Base-by-base conservation (phyloP, 192 early-diverging fungal species). In the Coemansia sp. region DNA sequence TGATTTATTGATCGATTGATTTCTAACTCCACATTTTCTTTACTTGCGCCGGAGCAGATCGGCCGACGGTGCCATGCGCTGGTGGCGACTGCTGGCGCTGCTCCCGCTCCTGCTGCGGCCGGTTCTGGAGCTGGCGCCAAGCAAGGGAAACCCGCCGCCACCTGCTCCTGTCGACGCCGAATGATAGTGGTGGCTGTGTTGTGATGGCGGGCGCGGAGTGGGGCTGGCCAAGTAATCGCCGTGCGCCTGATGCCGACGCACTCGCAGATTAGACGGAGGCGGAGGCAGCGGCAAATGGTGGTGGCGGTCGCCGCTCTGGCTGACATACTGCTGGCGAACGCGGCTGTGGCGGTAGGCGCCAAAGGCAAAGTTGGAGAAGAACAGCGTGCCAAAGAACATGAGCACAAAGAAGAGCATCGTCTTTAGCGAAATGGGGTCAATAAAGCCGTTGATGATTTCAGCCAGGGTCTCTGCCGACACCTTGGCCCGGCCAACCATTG, bases 361-460 rank as follows among this genome's bases (percentile, higher is more conserved):
- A 71, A 85, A 81, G 19, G 83, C 83, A 75, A 81, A 81, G 64
- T 80, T 80, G 37, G 83, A 77, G 8, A 77, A 40, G 22, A 75
- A 59, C 59, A 81, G 41, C 2, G 83, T 77, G 57, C 84, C 79
- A 45, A 85, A 67, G 53, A 82, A 82, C 57, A 82, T 46, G 31
- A 73, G 53, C 46, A 77, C 60, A 68, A 85, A 82, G 51, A 85
- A 82, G 59, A 70, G 87, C 90, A 96, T 90, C 0, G 93, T 91
- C 60, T 96, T 96, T 57, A 90, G 88, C n/a, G 92, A 93, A 7
- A 96, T 85, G 8, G 92, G 89, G 31, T 96, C 89, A 35, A 94
- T 87, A 61, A 96, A 91, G 36, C 90, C 86, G 62, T 93, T 94
- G 47, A 92, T 72, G 31, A 94, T 93, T 46, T 91, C 87, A 24